Percentiles rank a stretch among this genome's conserved stretches.
These are phyloP conservation scores for Arthrocladium fulminans DNA, from an alignment of 2,329 filamentous ascomycete species.

Conservation along the genomic window DNA sequence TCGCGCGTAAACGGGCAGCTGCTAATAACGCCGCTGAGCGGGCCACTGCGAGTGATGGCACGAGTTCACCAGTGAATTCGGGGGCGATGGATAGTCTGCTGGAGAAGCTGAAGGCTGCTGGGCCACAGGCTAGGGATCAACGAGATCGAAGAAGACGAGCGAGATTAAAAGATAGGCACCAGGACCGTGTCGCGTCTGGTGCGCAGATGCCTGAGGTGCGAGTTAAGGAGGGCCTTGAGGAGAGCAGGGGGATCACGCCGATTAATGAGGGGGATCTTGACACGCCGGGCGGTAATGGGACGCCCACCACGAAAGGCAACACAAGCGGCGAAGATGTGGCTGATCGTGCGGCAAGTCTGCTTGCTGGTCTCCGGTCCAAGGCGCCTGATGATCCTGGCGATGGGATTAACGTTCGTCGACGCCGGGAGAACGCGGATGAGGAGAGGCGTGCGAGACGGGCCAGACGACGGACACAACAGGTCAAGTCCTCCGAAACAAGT, in stretches of 20 bases:
- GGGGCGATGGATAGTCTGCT: conserved; percentile 94
- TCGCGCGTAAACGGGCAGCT: conserved; percentile 69
- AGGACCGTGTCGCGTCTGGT: conserved; percentile 80
- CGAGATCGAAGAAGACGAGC: conserved; percentile 80
- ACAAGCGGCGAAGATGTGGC: conserved; percentile 63
- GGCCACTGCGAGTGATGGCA: conserved; percentile 27
- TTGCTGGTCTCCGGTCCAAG: conserved; percentile 64
- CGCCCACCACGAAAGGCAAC: conserved; percentile 26
- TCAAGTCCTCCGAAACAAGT: conserved; percentile 21
- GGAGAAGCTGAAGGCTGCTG: conserved; percentile 88
- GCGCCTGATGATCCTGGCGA: conserved; percentile 46
- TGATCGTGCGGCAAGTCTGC: conserved; percentile 69
- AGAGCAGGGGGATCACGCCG: conserved; percentile 35
- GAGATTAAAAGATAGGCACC: conserved; percentile 79
- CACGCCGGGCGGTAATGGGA: conserved; percentile 18
- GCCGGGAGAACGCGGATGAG: conserved; percentile 68
- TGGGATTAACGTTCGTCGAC: conserved; percentile 49
- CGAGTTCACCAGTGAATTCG: conserved; percentile 46
- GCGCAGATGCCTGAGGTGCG: conserved; percentile 69
- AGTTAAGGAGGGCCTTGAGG: conserved; percentile 47
- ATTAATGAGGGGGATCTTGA: conserved; percentile 21
- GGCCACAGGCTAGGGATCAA: conserved; percentile 80
- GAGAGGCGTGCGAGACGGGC: conserved; percentile 61
- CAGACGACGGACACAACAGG: conserved; percentile 52
- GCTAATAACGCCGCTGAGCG: conserved; percentile 52